phyloP scores from a whole-genome alignment of 805 yeast genomes.

The Barnettozyma salicaria region DNA sequence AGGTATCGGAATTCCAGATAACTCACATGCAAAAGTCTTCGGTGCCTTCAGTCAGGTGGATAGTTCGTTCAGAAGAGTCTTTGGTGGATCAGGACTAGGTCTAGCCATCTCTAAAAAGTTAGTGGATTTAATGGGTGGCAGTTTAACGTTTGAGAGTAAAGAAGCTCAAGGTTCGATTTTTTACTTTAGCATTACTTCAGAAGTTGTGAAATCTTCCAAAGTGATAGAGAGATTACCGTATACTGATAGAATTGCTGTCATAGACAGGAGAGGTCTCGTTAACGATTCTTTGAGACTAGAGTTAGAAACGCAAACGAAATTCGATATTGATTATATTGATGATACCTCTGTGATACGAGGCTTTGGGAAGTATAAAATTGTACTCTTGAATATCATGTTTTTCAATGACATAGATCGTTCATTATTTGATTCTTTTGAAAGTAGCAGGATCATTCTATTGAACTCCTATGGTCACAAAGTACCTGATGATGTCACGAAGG shows the following conservation, averaged over 20 bases:
- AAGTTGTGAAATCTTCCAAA: neutral
- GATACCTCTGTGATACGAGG: neutral
- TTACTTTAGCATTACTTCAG: slow-evolving; percentile 57
- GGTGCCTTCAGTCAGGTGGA: slow-evolving; percentile 90
- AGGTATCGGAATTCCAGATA: slow-evolving; percentile 82
- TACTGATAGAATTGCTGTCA: slow-evolving; percentile 8
- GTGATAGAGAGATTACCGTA: neutral
- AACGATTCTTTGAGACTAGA: slow-evolving; percentile 12
- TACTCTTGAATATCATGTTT: slow-evolving; percentile 10
- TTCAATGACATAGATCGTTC: slow-evolving; percentile 6
- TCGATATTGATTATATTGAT: slow-evolving; percentile 5
- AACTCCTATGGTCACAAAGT: slow-evolving; percentile 13
- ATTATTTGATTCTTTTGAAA: neutral
- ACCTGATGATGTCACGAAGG: slow-evolving; percentile 4
- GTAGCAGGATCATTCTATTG: slow-evolving; percentile 9
- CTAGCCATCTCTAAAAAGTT: slow-evolving; percentile 79
- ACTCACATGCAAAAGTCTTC: slow-evolving; percentile 74
- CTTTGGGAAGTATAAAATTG: slow-evolving; percentile 6
- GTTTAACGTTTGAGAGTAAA: slow-evolving; percentile 74
- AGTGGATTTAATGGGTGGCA: slow-evolving; percentile 86
- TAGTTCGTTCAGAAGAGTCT: slow-evolving; percentile 84
- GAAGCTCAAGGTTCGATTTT: slow-evolving; percentile 79
- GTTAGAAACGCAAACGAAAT: slow-evolving; percentile 5
- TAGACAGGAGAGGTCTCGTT: slow-evolving; percentile 6
- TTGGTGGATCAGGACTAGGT: slow-evolving; percentile 89